Evolutionary conservation across 2,329 filamentous ascomycete genomes (phyloP), one percentile per base, ranked within the genome.

Genomic region (Lithohypha guttulata): DNA sequence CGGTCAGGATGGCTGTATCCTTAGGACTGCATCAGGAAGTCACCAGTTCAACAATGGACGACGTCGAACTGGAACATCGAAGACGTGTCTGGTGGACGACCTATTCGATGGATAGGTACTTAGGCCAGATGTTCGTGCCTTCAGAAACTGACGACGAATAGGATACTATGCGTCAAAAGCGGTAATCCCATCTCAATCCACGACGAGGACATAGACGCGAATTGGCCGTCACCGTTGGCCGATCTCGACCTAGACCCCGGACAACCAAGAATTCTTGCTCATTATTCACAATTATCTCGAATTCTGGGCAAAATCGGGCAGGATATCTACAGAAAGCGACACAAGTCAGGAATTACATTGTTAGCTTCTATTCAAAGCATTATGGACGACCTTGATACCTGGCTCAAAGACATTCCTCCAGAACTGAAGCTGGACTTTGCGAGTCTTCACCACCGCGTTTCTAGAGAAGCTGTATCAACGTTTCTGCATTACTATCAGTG

Each of bases 401-500:
- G 71, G 70, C 60, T 69, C 14, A 60, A 60, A 6, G 58, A 66
- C 17, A 51, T 73, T 3, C 71, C 71, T 0, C 56, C 61, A 17
- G 54, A 60, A 7, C 54, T 75, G 9, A 63, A 66, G 2, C 65
- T 73, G 31, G 64, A 72, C 45, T 68, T 69, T 11, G 58, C 56
- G 1, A 59, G 56, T 2, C 59, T 69, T 5, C 60, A 62, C 39
- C 46, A 48, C 4, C 53, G 54, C 22, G 61, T 67, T 30, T 64
- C 62, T 27, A 65, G 69, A 9, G 69, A 72, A 52, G 64, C 61
- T 7, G 65, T 73, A 3, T 70, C 68, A 1, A 68, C 66, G 3
- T 65, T 70, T 38, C 53, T 71, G 15, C 70, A 75, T 46, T 73
- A 73, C 46, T 72, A 72, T 43, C 70, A 72, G 29, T 74, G 71